phyloP scores from a whole-genome alignment of 345 rosid species.

The Eucalyptus globulus region DNA sequence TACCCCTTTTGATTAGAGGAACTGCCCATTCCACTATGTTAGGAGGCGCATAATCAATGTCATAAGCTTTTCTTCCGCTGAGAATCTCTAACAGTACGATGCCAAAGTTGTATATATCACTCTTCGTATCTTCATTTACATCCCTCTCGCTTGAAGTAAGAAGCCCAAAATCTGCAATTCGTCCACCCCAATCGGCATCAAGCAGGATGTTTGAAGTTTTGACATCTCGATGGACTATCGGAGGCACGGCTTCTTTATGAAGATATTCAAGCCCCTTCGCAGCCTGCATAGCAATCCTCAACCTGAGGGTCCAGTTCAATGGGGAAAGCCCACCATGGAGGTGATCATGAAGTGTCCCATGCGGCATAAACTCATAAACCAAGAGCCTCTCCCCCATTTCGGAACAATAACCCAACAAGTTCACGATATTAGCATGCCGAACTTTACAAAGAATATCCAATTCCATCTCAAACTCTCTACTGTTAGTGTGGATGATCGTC shows the following conservation, averaged over 20 bases:
- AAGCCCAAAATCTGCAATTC: constrained; percentile 82
- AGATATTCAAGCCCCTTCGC: constrained; percentile 85
- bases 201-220: constrained; percentile 73
- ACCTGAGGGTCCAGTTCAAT: constrained; percentile 53
- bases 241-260: constrained; percentile 58
- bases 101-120: constrained; percentile 66
- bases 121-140: constrained; percentile 25
- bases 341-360: constrained; percentile 79
- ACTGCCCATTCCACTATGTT: constrained; percentile 64
- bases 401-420: constrained; percentile 70
- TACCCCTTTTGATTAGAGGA: constrained; percentile 56
- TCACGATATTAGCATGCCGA: constrained; percentile 73
- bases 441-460: constrained; percentile 65
- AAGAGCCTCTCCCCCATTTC: constrained; percentile 91
- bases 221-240: constrained; percentile 55
- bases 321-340: constrained; percentile 77
- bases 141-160: constrained; percentile 45
- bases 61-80: constrained; percentile 77
- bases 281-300: constrained; percentile 61
- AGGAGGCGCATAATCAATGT: constrained; percentile 49
- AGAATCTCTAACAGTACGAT: constrained; percentile 70
- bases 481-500: constrained; percentile 79
- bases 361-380: constrained; percentile 88
- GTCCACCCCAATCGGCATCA: constrained; percentile 80
- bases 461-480: constrained; percentile 70